These are phyloP conservation scores for Lactarius vividus DNA, from an alignment of 768 basidiomycete genomes.

Conservation along the genomic window DNA sequence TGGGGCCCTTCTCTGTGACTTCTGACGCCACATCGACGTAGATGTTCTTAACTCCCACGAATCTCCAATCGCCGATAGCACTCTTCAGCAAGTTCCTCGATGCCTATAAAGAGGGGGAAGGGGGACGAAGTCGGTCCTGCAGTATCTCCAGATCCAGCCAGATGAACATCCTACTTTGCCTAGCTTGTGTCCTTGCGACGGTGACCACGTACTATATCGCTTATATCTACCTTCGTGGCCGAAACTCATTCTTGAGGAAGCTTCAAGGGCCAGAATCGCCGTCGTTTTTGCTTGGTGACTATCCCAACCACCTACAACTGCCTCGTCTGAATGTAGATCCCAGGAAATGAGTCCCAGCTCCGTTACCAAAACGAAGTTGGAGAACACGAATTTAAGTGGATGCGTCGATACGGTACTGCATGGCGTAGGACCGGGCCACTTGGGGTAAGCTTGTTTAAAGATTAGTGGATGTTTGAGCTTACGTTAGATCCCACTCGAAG, in stretches of 20 bases:
- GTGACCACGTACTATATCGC: background rate
- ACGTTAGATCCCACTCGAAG: constrained; percentile 15
- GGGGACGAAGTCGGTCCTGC: background rate
- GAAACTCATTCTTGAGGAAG: constrained; percentile 19
- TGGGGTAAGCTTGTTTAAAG: constrained; percentile 25
- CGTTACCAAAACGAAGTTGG: constrained; percentile 32
- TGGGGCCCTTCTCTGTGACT: constrained; percentile 3
- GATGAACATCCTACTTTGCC: constrained; percentile 14
- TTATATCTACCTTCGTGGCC: constrained; percentile 16
- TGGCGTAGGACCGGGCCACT: constrained; percentile 26
- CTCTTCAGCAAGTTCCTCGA: constrained; percentile 3
- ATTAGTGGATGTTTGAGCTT: background rate
- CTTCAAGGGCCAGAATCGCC: constrained; percentile 19
- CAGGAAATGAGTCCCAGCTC: constrained; percentile 32
- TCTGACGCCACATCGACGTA: background rate
- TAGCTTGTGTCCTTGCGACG: constrained; percentile 5
- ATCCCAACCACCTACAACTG: background rate
- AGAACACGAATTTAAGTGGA: constrained; percentile 31
- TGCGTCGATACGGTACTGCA: constrained; percentile 32
- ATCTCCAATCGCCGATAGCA: constrained; percentile 14
- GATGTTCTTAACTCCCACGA: constrained; percentile 7
- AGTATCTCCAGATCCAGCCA: background rate
- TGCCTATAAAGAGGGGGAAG: constrained; percentile 9
- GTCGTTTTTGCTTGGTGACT: constrained; percentile 17
- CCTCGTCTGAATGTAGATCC: background rate